Base-by-base conservation (phyloP, 202 grass and related monocot genomes). In the Setaria italica region DNA sequence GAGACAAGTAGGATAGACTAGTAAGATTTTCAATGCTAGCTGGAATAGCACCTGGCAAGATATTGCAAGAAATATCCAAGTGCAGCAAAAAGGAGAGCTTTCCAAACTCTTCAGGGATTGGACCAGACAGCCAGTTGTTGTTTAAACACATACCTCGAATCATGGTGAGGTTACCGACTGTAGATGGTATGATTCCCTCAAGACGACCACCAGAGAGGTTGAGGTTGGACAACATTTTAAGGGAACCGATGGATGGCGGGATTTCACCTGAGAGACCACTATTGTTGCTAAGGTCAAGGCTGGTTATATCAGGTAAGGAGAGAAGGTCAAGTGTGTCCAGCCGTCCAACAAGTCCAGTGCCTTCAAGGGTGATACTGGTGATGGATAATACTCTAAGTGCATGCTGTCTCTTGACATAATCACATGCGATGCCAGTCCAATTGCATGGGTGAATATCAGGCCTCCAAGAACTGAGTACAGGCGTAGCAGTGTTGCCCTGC, bases 21-120 rank as follows among this genome's bases (percentile, higher is more conserved):
- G 65, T 37, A 42, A 67, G 14, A 42, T 42, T 67, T 39, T 14
- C 15, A 80, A 54, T 33, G 42, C 55, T n/a, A 20, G 75, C 7
- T 15, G 83, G 83, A 29, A 85, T 47, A 12, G 63, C 2, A 9
- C 74, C 83, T 5, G 33, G 65, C 37, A 86, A 47, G 29, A 19
- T 8, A 49, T 79, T 79, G 43, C 46, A 9, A 17, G n/a, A 19
- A 19, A 66, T 10, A 48, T 25, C 20, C 20, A 79, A 32, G 8
- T 66, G 5, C 7, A 48, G 11, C 1, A 79, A 47, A 17, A 29
- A 21, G 16, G 13, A 11, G 16, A 79, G 77, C 42, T 34, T 10
- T 10, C 59, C 59, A 30, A 79, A 32, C 11, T 79, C 57, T 30
- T 14, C 1, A 4, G 77, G 77, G 47, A 79, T 79, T 9, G 20